Base-by-base conservation (phyloP, 1,284 basidiomycete genomes). In the Rhizopogon hawkerae region DNA sequence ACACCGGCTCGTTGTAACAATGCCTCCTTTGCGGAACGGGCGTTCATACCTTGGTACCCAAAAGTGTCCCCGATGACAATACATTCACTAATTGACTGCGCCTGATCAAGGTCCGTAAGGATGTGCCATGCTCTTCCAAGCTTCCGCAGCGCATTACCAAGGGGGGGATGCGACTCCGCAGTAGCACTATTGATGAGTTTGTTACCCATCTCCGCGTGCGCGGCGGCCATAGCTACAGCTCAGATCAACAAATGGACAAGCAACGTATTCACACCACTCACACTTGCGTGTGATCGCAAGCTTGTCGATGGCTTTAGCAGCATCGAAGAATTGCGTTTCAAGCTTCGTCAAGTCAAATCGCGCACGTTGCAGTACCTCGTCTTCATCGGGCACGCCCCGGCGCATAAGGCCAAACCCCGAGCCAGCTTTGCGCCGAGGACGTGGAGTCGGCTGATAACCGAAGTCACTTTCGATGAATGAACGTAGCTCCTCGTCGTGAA, bases 401-500 rank as follows among this genome's bases (percentile, higher is more conserved):
- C 82, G 74, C 14, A 90, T 79, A 49, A 89, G 66, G 54, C 76
- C 74, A 64, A 89, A 85, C 10, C 83, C 77, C 29, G 81, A 77
- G 31, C 76, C 75, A 0, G 79, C 69, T 67, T 88, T 89, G 55
- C 79, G 78, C 50, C 79, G 78, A 34, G 85, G 83, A 10, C 81
- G 79, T 7, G 87, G 84, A 10, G 80, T 88, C 2, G 88, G 86
- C 60, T 89, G 86, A 60, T 90, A 90, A 18, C 94, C 93, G 71
- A 97, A 97, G 68, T 97, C 93, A 57, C 85, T 92, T 69, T 97
- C 93, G 54, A 97, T 79, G 64, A 97, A 97, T 24, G 86, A 85
- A 35, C 92, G 81, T 54, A 94, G 67, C 64, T 97, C 94, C 60
- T 96, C 93, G 56, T 97, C 92, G 51, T 82, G 72, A 38, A 90